A percentile compares a stretch with the other conserved stretches of the same genome.
Conservation (phyloP, 176 grass and related monocot genomes). For the Eragrostis nindensis region DNA sequence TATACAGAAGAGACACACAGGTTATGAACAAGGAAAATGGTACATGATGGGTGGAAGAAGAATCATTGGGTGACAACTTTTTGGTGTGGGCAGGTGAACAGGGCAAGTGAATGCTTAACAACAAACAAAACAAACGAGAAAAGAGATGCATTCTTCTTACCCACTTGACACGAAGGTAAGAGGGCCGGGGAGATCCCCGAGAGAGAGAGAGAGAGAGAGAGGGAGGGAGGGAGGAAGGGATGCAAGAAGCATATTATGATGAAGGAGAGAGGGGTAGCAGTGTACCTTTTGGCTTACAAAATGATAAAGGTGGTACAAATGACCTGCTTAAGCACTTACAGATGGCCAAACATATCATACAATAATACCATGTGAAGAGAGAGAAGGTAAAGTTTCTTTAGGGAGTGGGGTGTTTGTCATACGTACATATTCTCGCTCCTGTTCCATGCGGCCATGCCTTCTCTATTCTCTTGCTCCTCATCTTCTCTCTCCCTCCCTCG, state of each 20-base stretch:
- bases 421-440: slow-evolving; percentile 57
- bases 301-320: slow-evolving; percentile 53
- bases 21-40: slow-evolving; percentile 45
- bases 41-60: slow-evolving; percentile 26
- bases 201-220: slow-evolving; percentile 2
- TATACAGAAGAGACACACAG: slow-evolving; percentile 20
- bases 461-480: slow-evolving; percentile 39
- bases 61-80: slow-evolving; percentile 56
- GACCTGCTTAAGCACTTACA: slow-evolving; percentile 47
- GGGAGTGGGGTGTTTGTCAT: slow-evolving; percentile 59
- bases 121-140: slow-evolving; percentile 43
- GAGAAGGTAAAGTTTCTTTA: slow-evolving; percentile 26
- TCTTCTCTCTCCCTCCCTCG: background rate
- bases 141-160: slow-evolving; percentile 52
- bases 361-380: slow-evolving; percentile 57
- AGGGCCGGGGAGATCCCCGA: background rate
- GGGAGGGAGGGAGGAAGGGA: background rate
- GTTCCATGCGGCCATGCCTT: slow-evolving; percentile 39
- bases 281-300: slow-evolving; percentile 49
- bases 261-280: slow-evolving; percentile 19
- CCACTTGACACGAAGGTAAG: slow-evolving; percentile 46
- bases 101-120: slow-evolving; percentile 47
- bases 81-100: slow-evolving; percentile 59
- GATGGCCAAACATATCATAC: slow-evolving; percentile 53
- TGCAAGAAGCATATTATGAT: slow-evolving; percentile 42